A percentile compares a stretch with the other conserved stretches of the same genome.
Conservation (phyloP, 148 eudicot genomes). For the Rhododendron griersonianum region DNA sequence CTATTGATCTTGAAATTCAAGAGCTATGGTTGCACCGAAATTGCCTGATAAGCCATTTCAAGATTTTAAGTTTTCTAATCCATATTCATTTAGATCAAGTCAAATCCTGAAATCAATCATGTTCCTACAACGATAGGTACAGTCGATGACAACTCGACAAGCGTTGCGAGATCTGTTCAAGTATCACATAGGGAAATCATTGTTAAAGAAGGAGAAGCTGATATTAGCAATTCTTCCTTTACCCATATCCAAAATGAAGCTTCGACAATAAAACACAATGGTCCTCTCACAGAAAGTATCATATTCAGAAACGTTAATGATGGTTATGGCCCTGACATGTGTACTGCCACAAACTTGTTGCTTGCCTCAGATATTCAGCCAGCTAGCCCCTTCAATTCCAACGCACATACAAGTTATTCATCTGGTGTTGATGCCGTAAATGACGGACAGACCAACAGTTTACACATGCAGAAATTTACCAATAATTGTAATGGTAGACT, state of each 20-base stretch:
- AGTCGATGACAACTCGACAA: constrained; percentile 16
- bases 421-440: constrained; percentile 14
- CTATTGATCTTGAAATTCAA: background rate
- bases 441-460: constrained; percentile 13
- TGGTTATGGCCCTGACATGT: constrained; percentile 18
- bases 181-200: constrained; percentile 16
- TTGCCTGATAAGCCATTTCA: background rate
- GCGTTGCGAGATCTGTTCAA: constrained; percentile 2
- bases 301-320: constrained; percentile 34
- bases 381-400: constrained; percentile 9
- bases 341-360: constrained; percentile 17
- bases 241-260: constrained; percentile 17
- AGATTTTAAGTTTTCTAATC: background rate
- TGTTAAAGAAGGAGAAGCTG: constrained; percentile 10
- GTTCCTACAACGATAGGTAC: constrained; percentile 17
- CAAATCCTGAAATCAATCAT: constrained; percentile 11
- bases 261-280: constrained; percentile 17
- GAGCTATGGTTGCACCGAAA: background rate
- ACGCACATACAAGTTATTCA: constrained; percentile 10
- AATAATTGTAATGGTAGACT: constrained; percentile 12
- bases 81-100: background rate
- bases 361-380: constrained; percentile 25
- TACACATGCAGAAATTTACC: constrained; percentile 8
- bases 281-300: constrained; percentile 53
- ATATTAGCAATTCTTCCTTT: constrained; percentile 11